Conservation (phyloP, 495 filamentous ascomycete species). For the Parachaetomium inaequale region DNA sequence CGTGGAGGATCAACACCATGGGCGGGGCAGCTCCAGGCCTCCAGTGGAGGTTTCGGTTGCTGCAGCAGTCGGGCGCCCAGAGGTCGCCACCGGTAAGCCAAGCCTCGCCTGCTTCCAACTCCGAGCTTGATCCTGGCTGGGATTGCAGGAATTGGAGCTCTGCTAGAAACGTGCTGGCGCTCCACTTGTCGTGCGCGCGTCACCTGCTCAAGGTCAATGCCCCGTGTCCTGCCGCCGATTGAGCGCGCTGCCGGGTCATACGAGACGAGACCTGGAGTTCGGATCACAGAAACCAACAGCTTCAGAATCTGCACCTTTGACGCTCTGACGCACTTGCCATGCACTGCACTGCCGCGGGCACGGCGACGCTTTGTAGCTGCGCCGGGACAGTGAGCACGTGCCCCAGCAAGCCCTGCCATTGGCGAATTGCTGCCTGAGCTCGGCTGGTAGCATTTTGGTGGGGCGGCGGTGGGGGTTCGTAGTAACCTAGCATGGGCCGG, state of each 20-base stretch:
- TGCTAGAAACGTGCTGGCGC: background rate
- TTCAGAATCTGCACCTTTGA: background rate
- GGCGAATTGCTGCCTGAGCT: slow-evolving; percentile 4
- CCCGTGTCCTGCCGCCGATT: background rate
- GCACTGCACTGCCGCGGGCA: background rate
- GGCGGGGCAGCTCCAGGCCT: slow-evolving; percentile 1
- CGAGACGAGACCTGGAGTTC: too few relatives aligned
- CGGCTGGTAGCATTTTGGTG: background rate
- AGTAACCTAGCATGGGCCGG: background rate
- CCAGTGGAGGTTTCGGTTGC: background rate
- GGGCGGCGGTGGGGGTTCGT: too few relatives aligned
- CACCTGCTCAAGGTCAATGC: background rate
- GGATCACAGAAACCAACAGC: background rate
- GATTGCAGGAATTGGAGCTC: background rate
- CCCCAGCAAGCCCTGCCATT: background rate
- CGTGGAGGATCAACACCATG: slow-evolving; percentile 49
- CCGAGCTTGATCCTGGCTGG: background rate
- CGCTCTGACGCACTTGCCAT: too few relatives aligned
- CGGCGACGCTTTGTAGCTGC: background rate
- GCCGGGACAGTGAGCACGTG: background rate
- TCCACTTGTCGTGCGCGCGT: background rate
- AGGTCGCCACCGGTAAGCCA: slow-evolving; percentile 8
- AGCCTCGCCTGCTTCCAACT: background rate
- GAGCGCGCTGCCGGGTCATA: background rate
- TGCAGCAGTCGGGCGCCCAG: background rate